Evolutionary conservation across 805 yeast genomes (phyloP), one percentile per base, ranked within the genome.

Genomic region (Torulaspora indica): DNA sequence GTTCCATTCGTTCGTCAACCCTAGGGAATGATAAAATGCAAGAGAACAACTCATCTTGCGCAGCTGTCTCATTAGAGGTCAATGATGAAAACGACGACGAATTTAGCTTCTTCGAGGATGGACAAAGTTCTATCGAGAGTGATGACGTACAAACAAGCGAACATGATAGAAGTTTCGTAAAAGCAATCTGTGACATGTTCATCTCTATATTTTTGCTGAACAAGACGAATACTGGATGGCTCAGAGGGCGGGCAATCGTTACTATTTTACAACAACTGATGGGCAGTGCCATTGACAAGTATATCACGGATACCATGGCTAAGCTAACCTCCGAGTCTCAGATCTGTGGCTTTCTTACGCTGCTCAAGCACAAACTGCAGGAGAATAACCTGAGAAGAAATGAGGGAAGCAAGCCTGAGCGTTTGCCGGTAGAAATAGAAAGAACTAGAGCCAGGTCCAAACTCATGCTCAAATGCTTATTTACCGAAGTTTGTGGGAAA

Each of bases 241-340:
- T 90, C 1, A 69, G 95, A 42, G 97, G 96, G 0, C 71, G 89
- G 35, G 96, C 96, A 0, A 71, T 88, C 7, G 73, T 89, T 30
- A 79, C 88, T 4, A 78, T 90, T 3, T 66, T 90, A 42, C 96
- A 89, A 61, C 96, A 88, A 60, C 63, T 90, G 1, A 72, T 90
- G 30, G 97, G 97, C 0, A 85, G 91, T 2, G 84, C 96, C 0
- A 82, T 90, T 40, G 96, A 90, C 57, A 81, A 79, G 57, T 77
- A 76, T 42, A 73, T 79, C 4, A 66, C 81, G 32, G 75, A 71
- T 8, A 53, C 48, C 34, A 51, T 65, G n/a, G 35, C 35, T 37
- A 54, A 53, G 28, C 30, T 55, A 8, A 59, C 60, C 40, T 53
- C 67, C 8, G 61, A 64, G 36, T 71, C 73, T 23, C 71, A 69